phyloP scores from a whole-genome alignment of 2,329 filamentous ascomycete species.

The Zymoseptoria pseudotritici region DNA sequence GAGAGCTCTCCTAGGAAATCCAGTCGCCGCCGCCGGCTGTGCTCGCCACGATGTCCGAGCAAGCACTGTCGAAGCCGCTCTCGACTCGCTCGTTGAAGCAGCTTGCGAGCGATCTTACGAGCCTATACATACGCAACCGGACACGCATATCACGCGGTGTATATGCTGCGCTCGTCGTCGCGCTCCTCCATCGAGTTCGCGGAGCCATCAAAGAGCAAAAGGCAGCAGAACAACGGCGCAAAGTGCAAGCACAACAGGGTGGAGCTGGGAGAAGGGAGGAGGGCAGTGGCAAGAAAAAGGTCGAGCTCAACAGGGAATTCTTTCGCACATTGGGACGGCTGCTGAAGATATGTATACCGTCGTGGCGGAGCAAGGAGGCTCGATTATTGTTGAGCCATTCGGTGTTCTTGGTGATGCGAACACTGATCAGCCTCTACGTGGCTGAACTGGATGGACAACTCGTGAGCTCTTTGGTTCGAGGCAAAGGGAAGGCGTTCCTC shows the following conservation, averaged over 20 bases:
- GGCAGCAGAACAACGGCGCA: conserved; percentile 52
- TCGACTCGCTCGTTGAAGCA: conserved; percentile 28
- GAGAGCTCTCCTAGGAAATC: not conserved
- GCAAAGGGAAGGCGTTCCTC: conserved; percentile 83
- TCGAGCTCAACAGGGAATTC: conserved; percentile 86
- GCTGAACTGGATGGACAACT: conserved; percentile 91
- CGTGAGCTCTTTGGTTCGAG: conserved; percentile 85
- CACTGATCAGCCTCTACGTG: conserved; percentile 89
- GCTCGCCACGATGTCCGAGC: conserved; percentile 14
- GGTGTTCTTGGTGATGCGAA: conserved; percentile 83
- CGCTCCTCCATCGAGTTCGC: conserved; percentile 78
- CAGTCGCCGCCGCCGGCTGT: not conserved
- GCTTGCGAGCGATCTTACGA: conserved; percentile 47
- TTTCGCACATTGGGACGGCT: conserved; percentile 70
- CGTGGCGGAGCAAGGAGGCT: conserved; percentile 82
- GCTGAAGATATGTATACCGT: conserved; percentile 80
- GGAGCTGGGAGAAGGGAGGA: conserved; percentile 28
- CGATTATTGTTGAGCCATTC: conserved; percentile 82
- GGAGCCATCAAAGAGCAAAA: conserved; percentile 91
- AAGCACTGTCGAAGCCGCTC: conserved; percentile 12
- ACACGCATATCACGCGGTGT: conserved; percentile 75
- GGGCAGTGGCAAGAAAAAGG: conserved; percentile 53
- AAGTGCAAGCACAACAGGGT: conserved; percentile 27
- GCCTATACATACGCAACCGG: conserved; percentile 70
- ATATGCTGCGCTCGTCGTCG: conserved; percentile 73